Conservation (phyloP, 805 yeast genomes). For the Ogataea pilisensis region DNA sequence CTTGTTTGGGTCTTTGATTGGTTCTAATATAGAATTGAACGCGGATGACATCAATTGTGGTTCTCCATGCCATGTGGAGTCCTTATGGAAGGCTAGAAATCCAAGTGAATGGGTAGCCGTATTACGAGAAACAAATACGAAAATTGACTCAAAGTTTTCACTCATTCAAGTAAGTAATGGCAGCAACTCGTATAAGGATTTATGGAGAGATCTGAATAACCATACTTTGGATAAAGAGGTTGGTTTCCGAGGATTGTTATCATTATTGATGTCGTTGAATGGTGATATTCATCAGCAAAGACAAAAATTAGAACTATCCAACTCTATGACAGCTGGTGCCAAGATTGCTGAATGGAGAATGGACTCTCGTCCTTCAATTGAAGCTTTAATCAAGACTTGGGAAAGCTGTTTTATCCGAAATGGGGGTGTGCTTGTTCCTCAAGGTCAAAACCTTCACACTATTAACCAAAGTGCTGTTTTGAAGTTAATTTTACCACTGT, state of each 20-base stretch:
- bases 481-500: conserved; percentile 62
- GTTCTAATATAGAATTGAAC: conserved; percentile 36
- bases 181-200: conserved; percentile 46
- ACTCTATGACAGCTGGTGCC: conserved; percentile 33
- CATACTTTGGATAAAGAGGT: conserved; percentile 36
- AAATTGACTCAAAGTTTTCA: conserved; percentile 48
- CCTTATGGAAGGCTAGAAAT: conserved; percentile 53
- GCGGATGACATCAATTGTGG: conserved; percentile 55
- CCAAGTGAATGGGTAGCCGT: conserved; percentile 48
- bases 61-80: conserved; percentile 55
- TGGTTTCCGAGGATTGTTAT: conserved; percentile 47
- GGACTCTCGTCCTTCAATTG: conserved; percentile 55
- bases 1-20: conserved; percentile 42
- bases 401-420: conserved; percentile 56
- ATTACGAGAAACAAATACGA: conserved; percentile 34
- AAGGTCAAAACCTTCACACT: conserved; percentile 44
- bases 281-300: conserved; percentile 59
- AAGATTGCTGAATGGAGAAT: conserved; percentile 63
- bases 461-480: conserved; percentile 52
- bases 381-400: conserved; percentile 60
- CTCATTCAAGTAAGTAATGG: conserved; percentile 57
- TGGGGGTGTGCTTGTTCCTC: conserved; percentile 58
- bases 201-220: conserved; percentile 45
- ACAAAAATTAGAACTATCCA: conserved; percentile 28
- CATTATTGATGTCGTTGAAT: conserved; percentile 61